Percentiles rank a stretch among this genome's conserved stretches.
These are phyloP conservation scores for Boletus sensibilis DNA, from an alignment of 768 basidiomycete species.

Conservation along the genomic window DNA sequence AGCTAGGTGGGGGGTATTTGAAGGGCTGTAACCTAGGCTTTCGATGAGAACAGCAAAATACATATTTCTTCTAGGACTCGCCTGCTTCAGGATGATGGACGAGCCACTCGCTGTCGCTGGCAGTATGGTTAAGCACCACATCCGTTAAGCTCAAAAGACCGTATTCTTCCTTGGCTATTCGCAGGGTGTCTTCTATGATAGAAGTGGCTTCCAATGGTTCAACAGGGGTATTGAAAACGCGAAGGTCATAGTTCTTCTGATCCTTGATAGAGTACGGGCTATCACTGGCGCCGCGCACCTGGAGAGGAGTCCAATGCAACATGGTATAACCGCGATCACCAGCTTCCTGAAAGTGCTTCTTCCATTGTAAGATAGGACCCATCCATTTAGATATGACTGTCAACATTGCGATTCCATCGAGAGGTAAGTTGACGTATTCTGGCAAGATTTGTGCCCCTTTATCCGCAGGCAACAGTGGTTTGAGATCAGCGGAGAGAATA, in stretches of 20 bases:
- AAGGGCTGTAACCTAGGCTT: conserved; percentile 76
- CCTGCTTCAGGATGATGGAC: conserved; percentile 94
- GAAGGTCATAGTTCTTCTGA: conserved; percentile 80
- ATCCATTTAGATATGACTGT: conserved; percentile 98
- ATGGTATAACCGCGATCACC: conserved; percentile 93
- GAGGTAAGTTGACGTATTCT: conserved; percentile 64
- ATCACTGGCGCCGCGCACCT: conserved; percentile 84
- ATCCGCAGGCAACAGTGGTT: conserved; percentile 49
- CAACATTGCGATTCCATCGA: conserved; percentile 86
- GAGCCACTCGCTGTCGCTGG: conserved; percentile 91
- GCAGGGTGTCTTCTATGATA: conserved; percentile 63
- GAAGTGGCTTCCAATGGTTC: conserved; percentile 52
- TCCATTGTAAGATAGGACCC: conserved; percentile 81
- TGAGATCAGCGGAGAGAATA: conserved; percentile 60
- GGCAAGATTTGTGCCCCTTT: conserved; percentile 53
- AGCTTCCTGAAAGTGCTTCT: conserved; percentile 76
- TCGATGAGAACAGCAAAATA: conserved; percentile 2
- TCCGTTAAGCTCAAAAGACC: conserved; percentile 90
- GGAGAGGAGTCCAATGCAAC: conserved; percentile 95
- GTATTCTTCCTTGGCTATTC: conserved; percentile 75
- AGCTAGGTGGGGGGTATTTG: conserved; percentile 86
- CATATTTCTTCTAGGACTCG: conserved; percentile 31
- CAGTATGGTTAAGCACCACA: conserved; percentile 96
- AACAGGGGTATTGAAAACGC: conserved; percentile 52
- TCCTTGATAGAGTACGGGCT: conserved; percentile 94